Conservation (phyloP, 805 yeast species). For the Sporopachydermia lactativora region DNA sequence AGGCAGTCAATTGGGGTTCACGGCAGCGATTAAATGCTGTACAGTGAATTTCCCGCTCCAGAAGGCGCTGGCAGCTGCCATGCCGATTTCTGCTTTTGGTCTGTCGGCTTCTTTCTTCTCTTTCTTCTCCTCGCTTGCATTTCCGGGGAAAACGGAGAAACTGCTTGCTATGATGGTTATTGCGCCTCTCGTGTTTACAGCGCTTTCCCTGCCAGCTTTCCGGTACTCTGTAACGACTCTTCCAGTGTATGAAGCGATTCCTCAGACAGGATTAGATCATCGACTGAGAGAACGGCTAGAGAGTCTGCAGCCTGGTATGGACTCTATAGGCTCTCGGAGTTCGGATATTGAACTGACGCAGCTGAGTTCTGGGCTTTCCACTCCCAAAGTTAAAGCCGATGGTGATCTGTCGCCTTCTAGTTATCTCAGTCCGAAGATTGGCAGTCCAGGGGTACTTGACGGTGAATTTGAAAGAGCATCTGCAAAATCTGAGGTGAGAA, state of each 20-base stretch:
- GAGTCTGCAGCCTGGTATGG: not conserved
- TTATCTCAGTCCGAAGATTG: not conserved
- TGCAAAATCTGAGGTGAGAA: constrained; percentile 2
- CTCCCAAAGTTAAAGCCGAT: not conserved
- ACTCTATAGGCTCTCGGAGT: not conserved
- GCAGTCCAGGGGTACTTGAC: not conserved
- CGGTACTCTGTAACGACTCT: not conserved
- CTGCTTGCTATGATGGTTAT: constrained; percentile 34
- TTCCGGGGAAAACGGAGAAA: constrained; percentile 42
- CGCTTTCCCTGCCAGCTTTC: constrained; percentile 3
- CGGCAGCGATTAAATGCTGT: constrained; percentile 58
- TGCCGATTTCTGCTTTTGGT: constrained; percentile 66
- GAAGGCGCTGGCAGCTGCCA: constrained; percentile 62
- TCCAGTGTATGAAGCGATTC: not conserved
- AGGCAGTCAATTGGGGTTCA: constrained; percentile 54
- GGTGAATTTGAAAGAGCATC: too few species aligned
- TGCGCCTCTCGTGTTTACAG: constrained; percentile 27
- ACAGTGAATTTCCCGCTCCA: constrained; percentile 53
- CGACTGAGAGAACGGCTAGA: not conserved
- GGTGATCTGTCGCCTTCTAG: not conserved
- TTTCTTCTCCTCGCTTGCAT: constrained; percentile 34
- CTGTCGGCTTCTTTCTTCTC: constrained; percentile 59
- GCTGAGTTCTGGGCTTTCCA: not conserved
- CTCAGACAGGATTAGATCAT: not conserved
- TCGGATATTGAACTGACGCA: constrained; percentile 12